Percentiles rank a stretch among this genome's conserved stretches.
Conservation (phyloP, 2,329 filamentous ascomycete genomes). For the Ophiostoma ips region DNA sequence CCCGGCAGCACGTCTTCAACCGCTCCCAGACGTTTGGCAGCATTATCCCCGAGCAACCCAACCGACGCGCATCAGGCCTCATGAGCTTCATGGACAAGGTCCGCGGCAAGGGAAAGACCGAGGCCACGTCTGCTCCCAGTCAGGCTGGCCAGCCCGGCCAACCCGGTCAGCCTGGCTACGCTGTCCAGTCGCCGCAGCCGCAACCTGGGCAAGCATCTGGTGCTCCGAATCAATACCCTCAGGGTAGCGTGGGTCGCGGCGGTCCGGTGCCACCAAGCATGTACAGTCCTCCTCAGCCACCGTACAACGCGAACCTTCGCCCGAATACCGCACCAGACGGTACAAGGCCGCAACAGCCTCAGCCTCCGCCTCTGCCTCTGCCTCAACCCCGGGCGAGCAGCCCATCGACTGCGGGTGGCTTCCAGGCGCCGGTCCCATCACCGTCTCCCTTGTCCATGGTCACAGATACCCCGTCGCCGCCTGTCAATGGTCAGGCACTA, state of each 20-base stretch:
- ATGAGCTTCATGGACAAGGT: constrained; percentile 10
- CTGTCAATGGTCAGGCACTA: background rate
- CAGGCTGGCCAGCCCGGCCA: background rate
- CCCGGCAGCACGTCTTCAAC: constrained; percentile 3
- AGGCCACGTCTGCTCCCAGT: background rate
- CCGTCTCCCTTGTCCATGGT: constrained; percentile 7
- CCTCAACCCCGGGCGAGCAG: too few species aligned
- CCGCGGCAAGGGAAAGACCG: background rate
- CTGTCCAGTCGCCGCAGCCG: background rate
- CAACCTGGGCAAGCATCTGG: background rate
- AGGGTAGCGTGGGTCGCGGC: background rate
- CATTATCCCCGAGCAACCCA: constrained; percentile 1
- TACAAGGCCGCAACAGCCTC: background rate
- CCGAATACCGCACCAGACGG: background rate
- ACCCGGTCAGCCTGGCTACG: background rate
- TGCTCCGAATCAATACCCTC: background rate
- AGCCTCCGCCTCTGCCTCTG: too few species aligned
- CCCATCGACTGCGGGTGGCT: too few species aligned
- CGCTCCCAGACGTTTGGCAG: constrained; percentile 9
- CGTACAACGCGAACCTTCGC: background rate
- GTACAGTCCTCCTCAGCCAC: background rate
- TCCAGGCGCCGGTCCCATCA: background rate
- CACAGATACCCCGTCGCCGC: background rate
- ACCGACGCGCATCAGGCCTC: constrained; percentile 2
- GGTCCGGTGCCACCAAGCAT: background rate